These are phyloP conservation scores for Afroboletus lepidellus DNA, from an alignment of 1,284 basidiomycete species.

Conservation along the genomic window DNA sequence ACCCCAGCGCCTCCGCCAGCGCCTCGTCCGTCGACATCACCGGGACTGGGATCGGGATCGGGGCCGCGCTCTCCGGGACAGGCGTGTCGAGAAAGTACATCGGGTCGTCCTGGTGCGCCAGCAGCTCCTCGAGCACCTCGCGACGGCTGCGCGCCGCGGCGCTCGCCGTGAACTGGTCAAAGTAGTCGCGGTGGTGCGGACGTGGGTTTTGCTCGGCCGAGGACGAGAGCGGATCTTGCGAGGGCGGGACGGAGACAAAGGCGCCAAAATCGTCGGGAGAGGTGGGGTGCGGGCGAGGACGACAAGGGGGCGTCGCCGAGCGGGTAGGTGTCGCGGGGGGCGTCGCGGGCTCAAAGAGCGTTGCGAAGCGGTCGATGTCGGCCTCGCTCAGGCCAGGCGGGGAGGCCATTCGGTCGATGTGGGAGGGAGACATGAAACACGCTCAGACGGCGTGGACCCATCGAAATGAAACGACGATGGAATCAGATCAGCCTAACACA, in stretches of 20 bases:
- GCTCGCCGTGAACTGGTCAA: constrained; percentile 54
- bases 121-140: constrained; percentile 58
- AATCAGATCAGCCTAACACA: too few relatives aligned
- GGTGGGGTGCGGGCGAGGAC: constrained; percentile 11
- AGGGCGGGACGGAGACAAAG: constrained; percentile 61
- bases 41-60: not conserved
- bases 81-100: constrained; percentile 47
- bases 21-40: constrained; percentile 17
- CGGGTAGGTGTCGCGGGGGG: constrained; percentile 40
- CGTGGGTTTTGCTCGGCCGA: too few relatives aligned
- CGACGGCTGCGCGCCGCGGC: constrained; percentile 53
- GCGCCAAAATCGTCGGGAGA: constrained; percentile 60
- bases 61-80: not conserved
- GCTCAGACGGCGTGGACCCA: too few relatives aligned
- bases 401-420: not conserved
- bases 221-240: constrained; percentile 53
- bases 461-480: too few relatives aligned
- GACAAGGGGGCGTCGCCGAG: not conserved
- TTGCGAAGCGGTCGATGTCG: constrained; percentile 43
- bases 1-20: constrained; percentile 23
- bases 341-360: constrained; percentile 44
- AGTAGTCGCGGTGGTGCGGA: constrained; percentile 43
- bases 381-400: constrained; percentile 15
- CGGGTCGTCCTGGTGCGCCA: constrained; percentile 65
- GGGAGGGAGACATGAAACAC: not conserved